These are phyloP conservation scores for Lomentospora prolificans DNA, from an alignment of 2,329 filamentous ascomycete species.

Conservation along the genomic window DNA sequence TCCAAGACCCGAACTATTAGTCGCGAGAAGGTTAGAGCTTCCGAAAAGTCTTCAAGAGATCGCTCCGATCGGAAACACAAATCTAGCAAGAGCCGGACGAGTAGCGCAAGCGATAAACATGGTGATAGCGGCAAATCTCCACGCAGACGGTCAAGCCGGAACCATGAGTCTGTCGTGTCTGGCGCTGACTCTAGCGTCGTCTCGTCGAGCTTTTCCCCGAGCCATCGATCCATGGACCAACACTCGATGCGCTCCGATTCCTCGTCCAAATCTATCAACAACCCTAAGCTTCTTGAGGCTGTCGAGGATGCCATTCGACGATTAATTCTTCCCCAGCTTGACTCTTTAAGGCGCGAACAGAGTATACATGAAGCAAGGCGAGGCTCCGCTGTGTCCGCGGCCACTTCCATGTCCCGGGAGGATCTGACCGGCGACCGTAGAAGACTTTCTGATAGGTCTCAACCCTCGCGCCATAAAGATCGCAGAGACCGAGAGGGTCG, in stretches of 20 bases:
- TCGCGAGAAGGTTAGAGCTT: constrained; percentile 31
- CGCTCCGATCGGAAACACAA: constrained; percentile 38
- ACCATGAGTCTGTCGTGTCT: constrained; percentile 42
- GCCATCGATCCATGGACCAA: constrained; percentile 45
- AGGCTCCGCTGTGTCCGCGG: constrained; percentile 52
- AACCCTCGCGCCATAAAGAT: constrained; percentile 12
- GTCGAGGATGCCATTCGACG: constrained; percentile 89
- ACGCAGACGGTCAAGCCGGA: constrained; percentile 40
- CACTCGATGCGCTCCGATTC: constrained; percentile 40
- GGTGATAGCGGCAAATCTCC: constrained; percentile 35
- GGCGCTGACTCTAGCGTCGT: constrained; percentile 44
- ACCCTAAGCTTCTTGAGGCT: constrained; percentile 80
- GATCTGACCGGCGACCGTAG: constrained; percentile 50
- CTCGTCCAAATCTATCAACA: constrained; percentile 67
- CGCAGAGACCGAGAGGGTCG: constrained; percentile 39
- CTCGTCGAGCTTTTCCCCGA: constrained; percentile 42
- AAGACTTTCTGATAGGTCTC: constrained; percentile 37
- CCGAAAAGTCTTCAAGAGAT: constrained; percentile 30
- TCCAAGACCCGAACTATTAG: constrained; percentile 33
- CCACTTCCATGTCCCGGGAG: constrained; percentile 43
- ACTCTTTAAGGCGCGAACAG: constrained; percentile 82
- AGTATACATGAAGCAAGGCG: constrained; percentile 63
- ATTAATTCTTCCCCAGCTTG: constrained; percentile 83
- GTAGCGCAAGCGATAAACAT: constrained; percentile 37
- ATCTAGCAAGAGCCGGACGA: constrained; percentile 38